A percentile compares a stretch with the other conserved stretches of the same genome.
Conservation (phyloP, 306 rosid species). For the Parietaria judaica region DNA sequence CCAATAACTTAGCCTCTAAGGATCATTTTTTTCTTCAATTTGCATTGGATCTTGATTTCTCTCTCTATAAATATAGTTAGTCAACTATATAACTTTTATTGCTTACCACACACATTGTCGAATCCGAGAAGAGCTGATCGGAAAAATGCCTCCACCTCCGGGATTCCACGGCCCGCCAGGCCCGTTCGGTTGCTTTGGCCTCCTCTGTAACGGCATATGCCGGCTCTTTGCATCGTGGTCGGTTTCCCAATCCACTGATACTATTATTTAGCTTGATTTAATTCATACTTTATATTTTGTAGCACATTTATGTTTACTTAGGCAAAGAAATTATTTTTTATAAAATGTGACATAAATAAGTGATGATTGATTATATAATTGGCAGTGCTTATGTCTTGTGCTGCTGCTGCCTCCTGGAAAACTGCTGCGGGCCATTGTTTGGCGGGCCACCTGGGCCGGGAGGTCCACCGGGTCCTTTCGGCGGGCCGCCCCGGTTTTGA, state of each 20-base stretch:
- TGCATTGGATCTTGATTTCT: background rate
- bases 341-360: background rate
- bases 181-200: slow-evolving; percentile 27
- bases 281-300: background rate
- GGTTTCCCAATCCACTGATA: slow-evolving; percentile 5
- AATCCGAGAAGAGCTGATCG: no score
- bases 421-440: slow-evolving; percentile 45
- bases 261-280: background rate
- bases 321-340: background rate
- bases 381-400: slow-evolving; percentile 31
- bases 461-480: slow-evolving; percentile 16
- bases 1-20: slow-evolving; percentile 1
- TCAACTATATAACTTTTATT: background rate
- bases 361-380: background rate
- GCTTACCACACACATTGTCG: background rate
- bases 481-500: slow-evolving; percentile 38
- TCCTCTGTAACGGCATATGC: slow-evolving; percentile 35
- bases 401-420: slow-evolving; percentile 54
- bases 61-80: background rate
- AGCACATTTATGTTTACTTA: background rate
- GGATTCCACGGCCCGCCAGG: slow-evolving; percentile 27
- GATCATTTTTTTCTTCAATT: background rate
- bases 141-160: slow-evolving; percentile 47
- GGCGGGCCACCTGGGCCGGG: slow-evolving; percentile 32
- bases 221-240: slow-evolving; percentile 36